A percentile compares a stretch with the other conserved stretches of the same genome.
These are phyloP conservation scores for Hibiscus tridactylites DNA, from an alignment of 345 rosid genomes.

Conservation along the genomic window DNA sequence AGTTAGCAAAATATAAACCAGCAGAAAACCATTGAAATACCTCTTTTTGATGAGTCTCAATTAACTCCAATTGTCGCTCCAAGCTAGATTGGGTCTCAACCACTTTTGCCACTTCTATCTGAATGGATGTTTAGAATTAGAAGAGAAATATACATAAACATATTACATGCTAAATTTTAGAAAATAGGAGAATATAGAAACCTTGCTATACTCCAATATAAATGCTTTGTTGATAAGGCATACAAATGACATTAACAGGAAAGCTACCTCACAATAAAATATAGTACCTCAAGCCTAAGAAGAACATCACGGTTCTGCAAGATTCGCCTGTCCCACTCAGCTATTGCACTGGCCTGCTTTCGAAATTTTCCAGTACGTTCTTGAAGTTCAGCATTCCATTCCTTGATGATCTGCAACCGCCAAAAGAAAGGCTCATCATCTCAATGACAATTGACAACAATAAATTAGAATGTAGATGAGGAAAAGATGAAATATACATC, in stretches of 20 bases:
- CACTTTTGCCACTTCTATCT: conserved; percentile 98
- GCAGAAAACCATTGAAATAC: conserved; percentile 26
- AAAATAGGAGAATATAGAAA: background rate
- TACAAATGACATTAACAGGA: background rate
- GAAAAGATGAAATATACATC: background rate
- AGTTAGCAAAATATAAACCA: background rate
- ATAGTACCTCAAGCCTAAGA: conserved; percentile 83
- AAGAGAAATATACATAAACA: background rate
- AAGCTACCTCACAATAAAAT: conserved; percentile 2
- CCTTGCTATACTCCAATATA: background rate
- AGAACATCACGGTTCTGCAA: conserved; percentile 95
- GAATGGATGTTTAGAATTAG: conserved; percentile 16
- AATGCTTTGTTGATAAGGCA: conserved; percentile 1
- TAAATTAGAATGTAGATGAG: background rate
- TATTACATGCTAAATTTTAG: background rate
- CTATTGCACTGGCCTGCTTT: conserved; percentile 88
- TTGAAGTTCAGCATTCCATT: conserved; percentile 93
- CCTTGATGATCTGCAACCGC: conserved; percentile 72
- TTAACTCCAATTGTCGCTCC: conserved; percentile 84
- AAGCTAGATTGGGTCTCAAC: conserved; percentile 80
- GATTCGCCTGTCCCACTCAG: conserved; percentile 98
- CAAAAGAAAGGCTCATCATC: background rate
- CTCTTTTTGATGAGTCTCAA: conserved; percentile 97
- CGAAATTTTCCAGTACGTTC: conserved; percentile 84
- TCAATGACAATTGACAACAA: background rate